Evolutionary conservation across 2,329 filamentous ascomycete genomes (phyloP).

Genomic region (Sporothrix protearum): DNA sequence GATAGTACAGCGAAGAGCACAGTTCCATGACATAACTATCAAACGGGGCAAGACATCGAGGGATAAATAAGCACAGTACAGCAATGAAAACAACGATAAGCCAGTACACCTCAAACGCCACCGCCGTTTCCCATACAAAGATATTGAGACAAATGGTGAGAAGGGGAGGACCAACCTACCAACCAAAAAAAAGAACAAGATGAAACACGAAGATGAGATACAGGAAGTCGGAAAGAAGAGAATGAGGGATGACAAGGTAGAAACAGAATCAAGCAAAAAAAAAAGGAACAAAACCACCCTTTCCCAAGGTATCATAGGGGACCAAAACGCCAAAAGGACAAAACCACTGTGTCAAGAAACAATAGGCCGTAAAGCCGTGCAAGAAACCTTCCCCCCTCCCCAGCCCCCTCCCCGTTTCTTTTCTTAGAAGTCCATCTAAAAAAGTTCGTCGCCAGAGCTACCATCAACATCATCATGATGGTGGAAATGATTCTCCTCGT

Average conservation of each 20-base stretch:
- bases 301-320: constrained; percentile 14
- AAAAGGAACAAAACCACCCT: background rate
- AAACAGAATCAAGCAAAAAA: background rate
- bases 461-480: background rate
- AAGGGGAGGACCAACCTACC: too few species aligned
- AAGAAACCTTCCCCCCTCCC: background rate
- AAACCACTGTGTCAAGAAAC: background rate
- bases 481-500: background rate
- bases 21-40: background rate
- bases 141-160: background rate
- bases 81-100: background rate
- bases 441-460: background rate
- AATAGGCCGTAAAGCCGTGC: too few species aligned
- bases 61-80: background rate
- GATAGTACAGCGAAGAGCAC: background rate
- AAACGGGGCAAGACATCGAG: background rate
- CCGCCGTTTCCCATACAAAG: background rate
- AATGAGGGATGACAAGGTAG: background rate
- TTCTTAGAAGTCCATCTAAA: background rate
- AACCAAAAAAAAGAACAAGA: background rate
- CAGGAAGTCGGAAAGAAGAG: background rate
- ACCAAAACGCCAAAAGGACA: background rate
- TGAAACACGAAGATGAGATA: background rate
- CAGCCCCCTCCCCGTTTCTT: too few species aligned
- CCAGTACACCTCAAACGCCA: background rate